Conservation (phyloP, 805 yeast genomes). For the Yarrowia phangngaensis region DNA sequence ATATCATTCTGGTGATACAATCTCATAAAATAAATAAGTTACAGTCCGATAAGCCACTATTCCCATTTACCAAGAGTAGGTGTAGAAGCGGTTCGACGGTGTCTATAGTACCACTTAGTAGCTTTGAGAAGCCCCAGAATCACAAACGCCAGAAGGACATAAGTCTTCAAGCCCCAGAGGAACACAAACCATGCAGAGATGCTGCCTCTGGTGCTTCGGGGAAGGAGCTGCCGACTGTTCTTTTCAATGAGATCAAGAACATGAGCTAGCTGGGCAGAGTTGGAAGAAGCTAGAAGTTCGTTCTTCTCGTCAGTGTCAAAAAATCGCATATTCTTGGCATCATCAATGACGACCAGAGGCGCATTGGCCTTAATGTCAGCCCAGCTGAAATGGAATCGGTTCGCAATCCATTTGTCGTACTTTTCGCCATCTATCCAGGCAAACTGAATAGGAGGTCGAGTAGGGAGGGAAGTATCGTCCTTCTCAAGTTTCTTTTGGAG, state of each 20-base stretch:
- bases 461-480: slow-evolving; percentile 16
- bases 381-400: slow-evolving; percentile 21
- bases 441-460: slow-evolving; percentile 17
- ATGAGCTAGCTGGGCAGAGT: slow-evolving; percentile 4
- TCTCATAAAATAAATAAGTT: neutral
- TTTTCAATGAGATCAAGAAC: slow-evolving; percentile 19
- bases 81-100: slow-evolving; percentile 11
- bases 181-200: slow-evolving; percentile 7
- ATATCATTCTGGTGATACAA: too few relatives aligned
- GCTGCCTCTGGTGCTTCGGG: slow-evolving; percentile 19
- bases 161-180: slow-evolving; percentile 7
- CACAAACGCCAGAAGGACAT: slow-evolving; percentile 5
- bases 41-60: slow-evolving; percentile 9
- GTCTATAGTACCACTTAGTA: slow-evolving; percentile 12
- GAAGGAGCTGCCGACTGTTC: slow-evolving; percentile 15
- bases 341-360: slow-evolving; percentile 16
- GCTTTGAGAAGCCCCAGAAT: slow-evolving; percentile 1
- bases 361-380: slow-evolving; percentile 9
- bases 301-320: slow-evolving; percentile 22
- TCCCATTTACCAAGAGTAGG: slow-evolving; percentile 26
- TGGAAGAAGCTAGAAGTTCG: slow-evolving; percentile 1
- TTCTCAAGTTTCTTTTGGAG: slow-evolving; percentile 25
- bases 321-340: slow-evolving; percentile 21
- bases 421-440: slow-evolving; percentile 26
- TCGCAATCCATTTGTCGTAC: slow-evolving; percentile 22